Conservation (phyloP, 2,329 filamentous ascomycete genomes). For the Samsoniella hepiali region DNA sequence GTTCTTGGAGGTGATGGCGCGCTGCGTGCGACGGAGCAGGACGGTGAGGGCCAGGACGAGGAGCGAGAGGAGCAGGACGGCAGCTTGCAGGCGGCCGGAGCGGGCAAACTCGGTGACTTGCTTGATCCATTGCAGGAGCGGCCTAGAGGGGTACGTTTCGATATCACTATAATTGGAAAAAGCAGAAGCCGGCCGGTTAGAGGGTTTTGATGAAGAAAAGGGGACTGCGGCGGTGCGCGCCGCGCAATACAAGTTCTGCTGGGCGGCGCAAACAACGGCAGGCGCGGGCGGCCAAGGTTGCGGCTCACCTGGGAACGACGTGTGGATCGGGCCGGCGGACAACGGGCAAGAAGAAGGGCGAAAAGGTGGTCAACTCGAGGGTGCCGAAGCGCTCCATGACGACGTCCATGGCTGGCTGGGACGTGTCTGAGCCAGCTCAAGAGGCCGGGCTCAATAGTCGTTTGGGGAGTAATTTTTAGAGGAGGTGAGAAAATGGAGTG, state of each 20-base stretch:
- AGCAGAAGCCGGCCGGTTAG: not conserved
- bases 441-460: not conserved
- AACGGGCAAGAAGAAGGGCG: conserved; percentile 22
- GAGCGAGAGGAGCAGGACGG: conserved; percentile 36
- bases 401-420: conserved; percentile 29
- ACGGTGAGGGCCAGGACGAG: conserved; percentile 31
- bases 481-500: too few species aligned
- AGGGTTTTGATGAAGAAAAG: not conserved
- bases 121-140: conserved; percentile 37
- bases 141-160: conserved; percentile 9
- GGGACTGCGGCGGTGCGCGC: not conserved
- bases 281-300: not conserved
- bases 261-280: not conserved
- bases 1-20: conserved; percentile 24
- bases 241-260: too few species aligned
- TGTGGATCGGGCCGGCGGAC: conserved; percentile 21
- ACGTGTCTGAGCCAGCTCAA: conserved; percentile 11
- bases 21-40: conserved; percentile 19
- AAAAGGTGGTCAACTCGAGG: conserved; percentile 30
- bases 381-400: conserved; percentile 31
- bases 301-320: conserved; percentile 16
- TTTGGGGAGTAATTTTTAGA: not conserved
- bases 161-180: conserved; percentile 1
- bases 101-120: conserved; percentile 37
- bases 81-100: conserved; percentile 42